Evolutionary conservation across 306 rosid species (phyloP), one percentile per base, ranked within the genome.

Genomic region (Quillaja saponaria): DNA sequence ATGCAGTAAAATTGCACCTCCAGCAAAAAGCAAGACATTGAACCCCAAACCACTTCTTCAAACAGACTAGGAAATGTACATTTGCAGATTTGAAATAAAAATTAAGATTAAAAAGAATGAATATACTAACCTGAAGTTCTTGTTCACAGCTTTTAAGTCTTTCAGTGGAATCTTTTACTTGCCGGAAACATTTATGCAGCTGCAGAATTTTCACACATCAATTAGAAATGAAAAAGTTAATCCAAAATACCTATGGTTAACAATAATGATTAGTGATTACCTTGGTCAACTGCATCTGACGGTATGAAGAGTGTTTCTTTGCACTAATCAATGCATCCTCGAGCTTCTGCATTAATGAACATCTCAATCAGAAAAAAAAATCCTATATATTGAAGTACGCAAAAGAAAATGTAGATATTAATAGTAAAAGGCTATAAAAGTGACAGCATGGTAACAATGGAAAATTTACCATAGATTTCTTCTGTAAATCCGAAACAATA

Each of bases 241-340:
- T 16, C 20, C 55, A 14, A 62, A 57, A 68, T 11, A 51, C 15
- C 68, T 61, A 70, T 42, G 28, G 4, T 45, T 19, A 16, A 66
- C 39, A 37, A 35, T 8, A 38, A 28, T 33, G 7, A 20, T 28
- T 14, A 50, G 35, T 34, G 56, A 80, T 71, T 81, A 92, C 99
- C 95, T 89, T 87, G 67, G 70, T 73, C 76, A 81, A 71, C 58
- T 82, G 95, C 79, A 21, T 66, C 76, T 84, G 90, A 41, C 68
- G 84, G 75, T 74, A 67, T 18, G 88, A 81, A 80, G 94, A 10
- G 63, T 73, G 79, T 66, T 84, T 92, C 87, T 89, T 92, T 7
- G 86, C 85, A 76, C 67, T 73, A 68, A 83, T 75, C 78, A 92
- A 78, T 8, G 87, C 86, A 60, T 92, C 99, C 84, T 89, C 97